Evolutionary conservation across 139 green algal species (phyloP), one percentile per base, ranked within the genome.

Genomic region (Protoeuglena noctilucae): DNA sequence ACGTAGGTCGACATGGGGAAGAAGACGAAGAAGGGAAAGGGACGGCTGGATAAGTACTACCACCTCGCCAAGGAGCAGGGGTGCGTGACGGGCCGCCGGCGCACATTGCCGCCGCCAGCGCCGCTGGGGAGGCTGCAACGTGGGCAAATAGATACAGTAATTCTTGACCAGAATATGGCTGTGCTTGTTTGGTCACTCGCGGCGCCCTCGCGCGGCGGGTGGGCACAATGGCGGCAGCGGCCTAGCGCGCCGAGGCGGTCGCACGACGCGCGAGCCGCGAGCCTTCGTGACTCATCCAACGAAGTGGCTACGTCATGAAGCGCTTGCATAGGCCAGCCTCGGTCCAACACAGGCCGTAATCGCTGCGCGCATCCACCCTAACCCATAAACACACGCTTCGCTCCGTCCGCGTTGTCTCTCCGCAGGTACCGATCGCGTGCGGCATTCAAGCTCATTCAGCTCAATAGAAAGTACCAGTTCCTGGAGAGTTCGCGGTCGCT

Each of bases 381-480:
- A 46, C 3, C 30, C n/a, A n/a, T 66, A 16, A 3, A 40, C 45
- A 22, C 45, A 58, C 22, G 47, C 45, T 28, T 17, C 19, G 28
- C 51, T 3, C 14, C n/a, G 18, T 4, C 9, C 17, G 28, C 12
- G 26, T 53, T 28, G 39, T 25, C 18, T 17, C 5, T 28, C 27
- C 40, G 48, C 75, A 91, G 85, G 40, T 99, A 86, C 68, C 82
- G 92, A 18, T 96, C 89, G 0, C 86, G 92, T 69, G 89, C 92
- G 30, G 88, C 92, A 1, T 99, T 98, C 73, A 99, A 99, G 83
- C 82, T 99, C 7, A 86, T 98, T 22, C 92, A 99, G 72, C 79
- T 99, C 7, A 96, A 99, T 71, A 69, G 84, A 27, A 93, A 96
- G 70, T 95, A 88, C 63, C 69, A 88, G 52, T 94, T 99, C 65